Base-by-base conservation (phyloP, 2,329 filamentous ascomycete species). In the Xylariales sp. region DNA sequence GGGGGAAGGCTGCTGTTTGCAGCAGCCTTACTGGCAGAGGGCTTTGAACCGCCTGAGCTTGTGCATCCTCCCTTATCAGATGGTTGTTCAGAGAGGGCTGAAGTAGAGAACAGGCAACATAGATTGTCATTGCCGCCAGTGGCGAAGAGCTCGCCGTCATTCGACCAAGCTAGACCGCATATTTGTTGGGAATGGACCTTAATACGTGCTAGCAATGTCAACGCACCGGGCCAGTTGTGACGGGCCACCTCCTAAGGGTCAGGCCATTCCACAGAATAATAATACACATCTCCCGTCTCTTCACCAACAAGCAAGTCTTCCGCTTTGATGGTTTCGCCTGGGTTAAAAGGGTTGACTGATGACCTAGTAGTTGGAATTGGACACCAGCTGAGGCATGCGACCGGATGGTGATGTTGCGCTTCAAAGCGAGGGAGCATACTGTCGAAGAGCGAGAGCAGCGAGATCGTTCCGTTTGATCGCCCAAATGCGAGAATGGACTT, bases 71-170 rank as follows among this genome's bases (percentile, higher is more conserved):
- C 29, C 20, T 18, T 12, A 12, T 14, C 17, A 16, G n/a, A 14
- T 14, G n/a, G n/a, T 14, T 29, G 28, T 29, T 14, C 7, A 29
- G 28, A 8, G 28, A 29, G 28, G 14, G 8, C n/a, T 29, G 28
- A 8, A 19, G n/a, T 19, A 6, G 17, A 10, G 58, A 94, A 95
- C 2, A 97, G 70, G 49, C 82, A 85, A 54, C 91, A 94, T 4
- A 81, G 62, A 54, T 97, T 96, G 66, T 98, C 93, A 55, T 98
- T 97, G 17, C 87, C 88, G 6, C 93, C 90, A 5, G 87, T 89
- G 12, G 88, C 88, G 57, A 98, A 90, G 24, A 81, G 72, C 4
- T 72, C 71, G 4, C 88, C 88, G 51, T 87, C 79, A 4, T 70
- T 67, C 4, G 88, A 90, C 88, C 90, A 97, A 4, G 86, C 77